phyloP scores from a whole-genome alignment of 2,329 filamentous ascomycete species.

The Blastomyces percursus region DNA sequence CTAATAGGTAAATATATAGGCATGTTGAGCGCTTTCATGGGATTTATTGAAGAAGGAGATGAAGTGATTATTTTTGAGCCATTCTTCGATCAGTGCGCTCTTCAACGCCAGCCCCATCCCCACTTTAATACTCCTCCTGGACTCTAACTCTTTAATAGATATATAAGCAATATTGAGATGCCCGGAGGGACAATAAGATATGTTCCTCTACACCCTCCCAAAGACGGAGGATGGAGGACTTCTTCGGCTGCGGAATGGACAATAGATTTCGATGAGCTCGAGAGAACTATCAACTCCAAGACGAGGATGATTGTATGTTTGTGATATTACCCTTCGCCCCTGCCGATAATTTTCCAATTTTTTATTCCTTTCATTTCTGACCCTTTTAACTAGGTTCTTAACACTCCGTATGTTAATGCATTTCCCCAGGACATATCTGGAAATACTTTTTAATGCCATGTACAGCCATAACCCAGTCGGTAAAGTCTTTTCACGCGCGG shows the following conservation, averaged over 20 bases:
- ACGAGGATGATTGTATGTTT: conserved; percentile 87
- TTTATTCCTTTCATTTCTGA: neutral
- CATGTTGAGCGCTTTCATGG: conserved; percentile 98
- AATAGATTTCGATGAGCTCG: conserved; percentile 71
- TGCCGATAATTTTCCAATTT: conserved; percentile 3
- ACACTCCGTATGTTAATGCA: conserved; percentile 36
- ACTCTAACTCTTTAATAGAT: conserved; percentile 36
- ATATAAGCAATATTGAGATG: conserved; percentile 99
- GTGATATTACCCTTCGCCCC: conserved; percentile 36
- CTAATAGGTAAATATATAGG: conserved; percentile 32
- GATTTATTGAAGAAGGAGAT: conserved; percentile 83
- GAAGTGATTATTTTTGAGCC: conserved; percentile 98
- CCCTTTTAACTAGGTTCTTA: conserved; percentile 31
- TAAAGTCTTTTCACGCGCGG: conserved; percentile 79
- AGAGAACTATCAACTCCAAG: conserved; percentile 66
- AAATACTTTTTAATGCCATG: neutral
- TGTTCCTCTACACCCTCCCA: conserved; percentile 84
- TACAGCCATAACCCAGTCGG: conserved; percentile 77
- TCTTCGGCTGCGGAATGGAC: conserved; percentile 82
- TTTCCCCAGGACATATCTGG: neutral
- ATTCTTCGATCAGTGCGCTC: conserved; percentile 81
- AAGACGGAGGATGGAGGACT: conserved; percentile 64
- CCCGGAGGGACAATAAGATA: conserved; percentile 89
- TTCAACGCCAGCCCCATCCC: conserved; percentile 33
- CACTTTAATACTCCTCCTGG: neutral